Percentiles rank a stretch among this genome's conserved stretches.
These are phyloP conservation scores for Hymenoscyphus linearis DNA, from an alignment of 2,329 filamentous ascomycete species.

Conservation along the genomic window DNA sequence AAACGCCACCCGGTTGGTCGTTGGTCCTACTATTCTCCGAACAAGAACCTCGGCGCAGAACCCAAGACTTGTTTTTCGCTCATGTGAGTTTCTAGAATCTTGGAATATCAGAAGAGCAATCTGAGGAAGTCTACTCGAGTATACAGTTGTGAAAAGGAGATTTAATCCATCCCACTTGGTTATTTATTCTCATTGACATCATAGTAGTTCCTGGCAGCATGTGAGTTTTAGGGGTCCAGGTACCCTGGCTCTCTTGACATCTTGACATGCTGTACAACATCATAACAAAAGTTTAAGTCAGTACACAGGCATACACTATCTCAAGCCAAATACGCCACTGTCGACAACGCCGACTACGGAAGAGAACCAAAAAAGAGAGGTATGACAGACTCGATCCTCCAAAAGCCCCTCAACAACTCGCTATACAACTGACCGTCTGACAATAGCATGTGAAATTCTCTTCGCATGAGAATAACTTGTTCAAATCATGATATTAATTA, in stretches of 20 bases:
- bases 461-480: neutral
- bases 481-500: slow-evolving; percentile 16
- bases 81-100: neutral
- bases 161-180: no score
- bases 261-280: slow-evolving; percentile 1
- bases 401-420: neutral
- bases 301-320: neutral
- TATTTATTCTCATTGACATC: neutral
- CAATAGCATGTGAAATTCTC: slow-evolving; percentile 1
- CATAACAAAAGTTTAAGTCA: neutral
- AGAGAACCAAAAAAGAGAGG: neutral
- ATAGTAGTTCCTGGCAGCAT: neutral
- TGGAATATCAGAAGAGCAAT: neutral
- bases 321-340: neutral
- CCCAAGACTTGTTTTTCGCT: neutral
- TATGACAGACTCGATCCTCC: neutral
- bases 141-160: no score
- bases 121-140: neutral
- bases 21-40: neutral
- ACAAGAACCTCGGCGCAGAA: neutral
- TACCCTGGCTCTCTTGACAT: neutral
- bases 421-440: neutral
- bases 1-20: neutral
- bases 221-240: neutral
- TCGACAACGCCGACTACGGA: neutral